These are phyloP conservation scores for Lasiosphaeris hirsuta DNA, from an alignment of 495 filamentous ascomycete genomes.

Conservation along the genomic window DNA sequence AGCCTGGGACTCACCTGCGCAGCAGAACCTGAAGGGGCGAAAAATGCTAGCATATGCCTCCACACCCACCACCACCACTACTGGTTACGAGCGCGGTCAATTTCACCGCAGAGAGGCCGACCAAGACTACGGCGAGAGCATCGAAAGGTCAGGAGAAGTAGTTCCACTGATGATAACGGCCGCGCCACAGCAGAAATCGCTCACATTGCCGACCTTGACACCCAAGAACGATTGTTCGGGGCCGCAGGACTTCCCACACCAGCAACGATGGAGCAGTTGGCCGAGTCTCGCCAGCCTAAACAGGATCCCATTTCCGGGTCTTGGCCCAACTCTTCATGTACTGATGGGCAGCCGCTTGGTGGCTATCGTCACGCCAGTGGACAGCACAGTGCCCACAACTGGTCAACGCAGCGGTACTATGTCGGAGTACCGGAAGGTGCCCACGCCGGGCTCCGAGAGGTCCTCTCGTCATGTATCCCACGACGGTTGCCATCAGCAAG, in stretches of 20 bases:
- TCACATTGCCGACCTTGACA: slow-evolving; percentile 9
- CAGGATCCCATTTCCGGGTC: no score
- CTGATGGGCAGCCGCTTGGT: slow-evolving; percentile 10
- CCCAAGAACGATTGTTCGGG: slow-evolving; percentile 20
- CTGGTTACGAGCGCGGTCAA: slow-evolving; percentile 40
- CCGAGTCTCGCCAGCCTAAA: slow-evolving; percentile 26
- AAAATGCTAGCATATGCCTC: slow-evolving; percentile 36
- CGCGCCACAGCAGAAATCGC: slow-evolving; percentile 13
- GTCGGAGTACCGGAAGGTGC: slow-evolving; percentile 11
- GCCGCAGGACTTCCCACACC: slow-evolving; percentile 32
- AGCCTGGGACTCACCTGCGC: not conserved
- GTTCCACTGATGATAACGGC: not conserved
- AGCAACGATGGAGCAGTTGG: slow-evolving; percentile 33
- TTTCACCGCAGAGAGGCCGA: slow-evolving; percentile 3
- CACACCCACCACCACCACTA: slow-evolving; percentile 58
- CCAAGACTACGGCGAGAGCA: not conserved
- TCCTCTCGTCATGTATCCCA: not conserved
- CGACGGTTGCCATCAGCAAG: not conserved
- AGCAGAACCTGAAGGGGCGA: not conserved
- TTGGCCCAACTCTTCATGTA: not conserved
- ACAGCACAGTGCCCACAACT: slow-evolving; percentile 5
- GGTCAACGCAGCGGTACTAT: slow-evolving; percentile 29
- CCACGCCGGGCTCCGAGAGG: slow-evolving; percentile 10
- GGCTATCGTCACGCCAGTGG: not conserved
- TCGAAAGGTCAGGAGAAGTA: not conserved